phyloP scores from a whole-genome alignment of 2,329 filamentous ascomycete species.

The Emericellopsis atlantica region DNA sequence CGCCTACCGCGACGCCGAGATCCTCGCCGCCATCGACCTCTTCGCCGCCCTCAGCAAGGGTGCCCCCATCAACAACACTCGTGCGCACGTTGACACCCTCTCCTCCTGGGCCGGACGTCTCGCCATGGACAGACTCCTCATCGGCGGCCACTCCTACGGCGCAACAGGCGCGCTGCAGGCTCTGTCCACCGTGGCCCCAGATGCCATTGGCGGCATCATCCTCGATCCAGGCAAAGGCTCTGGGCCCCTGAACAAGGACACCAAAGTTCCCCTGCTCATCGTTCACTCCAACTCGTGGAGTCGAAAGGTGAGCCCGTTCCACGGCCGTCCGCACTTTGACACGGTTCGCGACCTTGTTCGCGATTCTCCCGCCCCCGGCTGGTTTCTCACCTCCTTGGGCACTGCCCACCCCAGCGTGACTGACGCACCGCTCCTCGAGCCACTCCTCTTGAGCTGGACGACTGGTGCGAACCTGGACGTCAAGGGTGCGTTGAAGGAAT shows the following conservation, averaged over 20 bases:
- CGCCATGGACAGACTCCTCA: conserved; percentile 34
- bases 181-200: conserved; percentile 36
- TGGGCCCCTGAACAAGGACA: conserved; percentile 46
- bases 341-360: conserved; percentile 44
- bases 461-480: conserved; percentile 48
- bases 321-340: conserved; percentile 51
- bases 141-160: conserved; percentile 54
- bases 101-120: conserved; percentile 38
- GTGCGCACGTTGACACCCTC: conserved; percentile 31
- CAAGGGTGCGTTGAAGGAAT: conserved; percentile 42
- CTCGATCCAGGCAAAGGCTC: conserved; percentile 55
- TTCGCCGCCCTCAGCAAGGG: conserved; percentile 26
- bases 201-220: conserved; percentile 44
- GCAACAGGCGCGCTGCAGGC: conserved; percentile 51
- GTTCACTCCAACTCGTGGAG: conserved; percentile 57
- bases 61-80: conserved; percentile 23
- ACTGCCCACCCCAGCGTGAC: conserved; percentile 52
- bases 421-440: conserved; percentile 53
- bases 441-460: conserved; percentile 44
- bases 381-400: conserved; percentile 42
- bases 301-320: conserved; percentile 40
- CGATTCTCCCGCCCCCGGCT: conserved; percentile 26
- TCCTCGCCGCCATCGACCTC: conserved; percentile 28
- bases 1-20: conserved; percentile 35
- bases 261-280: conserved; percentile 45